Percentiles rank a stretch among this genome's conserved stretches.
Evolutionary conservation across 1,284 basidiomycete genomes (phyloP).

Genomic region (Ceratobasidium sp.): DNA sequence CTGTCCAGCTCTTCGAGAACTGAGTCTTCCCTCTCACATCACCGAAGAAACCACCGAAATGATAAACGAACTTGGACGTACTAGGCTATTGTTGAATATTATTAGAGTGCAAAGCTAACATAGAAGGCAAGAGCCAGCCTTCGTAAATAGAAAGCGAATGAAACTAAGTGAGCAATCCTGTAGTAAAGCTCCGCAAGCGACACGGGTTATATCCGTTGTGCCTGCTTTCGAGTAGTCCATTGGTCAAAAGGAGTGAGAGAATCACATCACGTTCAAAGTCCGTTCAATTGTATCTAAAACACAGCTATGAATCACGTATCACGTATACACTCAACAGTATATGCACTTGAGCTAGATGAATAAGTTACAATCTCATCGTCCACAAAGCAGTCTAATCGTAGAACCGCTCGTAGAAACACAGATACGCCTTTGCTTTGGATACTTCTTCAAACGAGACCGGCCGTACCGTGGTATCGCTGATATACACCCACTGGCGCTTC

Average conservation of each 20-base stretch:
- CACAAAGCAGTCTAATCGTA: constrained; percentile 45
- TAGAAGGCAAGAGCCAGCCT: too few species aligned
- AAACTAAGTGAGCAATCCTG: too few species aligned
- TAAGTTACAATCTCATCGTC: constrained; percentile 16
- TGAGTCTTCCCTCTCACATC: too few species aligned
- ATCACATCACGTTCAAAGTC: neutral
- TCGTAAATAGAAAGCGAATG: too few species aligned
- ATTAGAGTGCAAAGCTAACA: too few species aligned
- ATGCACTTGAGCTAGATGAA: neutral
- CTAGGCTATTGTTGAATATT: too few species aligned
- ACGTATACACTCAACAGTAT: neutral
- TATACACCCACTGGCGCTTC: constrained; percentile 86
- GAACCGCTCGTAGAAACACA: constrained; percentile 87
- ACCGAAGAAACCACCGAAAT: too few species aligned
- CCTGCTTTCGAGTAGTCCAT: too few species aligned
- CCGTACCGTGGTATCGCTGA: constrained; percentile 86
- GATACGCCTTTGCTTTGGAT: constrained; percentile 88
- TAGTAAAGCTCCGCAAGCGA: neutral
- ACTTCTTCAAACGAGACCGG: constrained; percentile 87
- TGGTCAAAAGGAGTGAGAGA: neutral
- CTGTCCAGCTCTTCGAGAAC: too few species aligned
- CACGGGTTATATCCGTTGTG: neutral
- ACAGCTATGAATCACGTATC: too few species aligned
- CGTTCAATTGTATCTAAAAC: neutral
- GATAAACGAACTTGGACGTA: too few species aligned